A percentile compares a stretch with the other conserved stretches of the same genome.
These are phyloP conservation scores for Ogataea sp. DNA, from an alignment of 805 yeast genomes.

Conservation along the genomic window DNA sequence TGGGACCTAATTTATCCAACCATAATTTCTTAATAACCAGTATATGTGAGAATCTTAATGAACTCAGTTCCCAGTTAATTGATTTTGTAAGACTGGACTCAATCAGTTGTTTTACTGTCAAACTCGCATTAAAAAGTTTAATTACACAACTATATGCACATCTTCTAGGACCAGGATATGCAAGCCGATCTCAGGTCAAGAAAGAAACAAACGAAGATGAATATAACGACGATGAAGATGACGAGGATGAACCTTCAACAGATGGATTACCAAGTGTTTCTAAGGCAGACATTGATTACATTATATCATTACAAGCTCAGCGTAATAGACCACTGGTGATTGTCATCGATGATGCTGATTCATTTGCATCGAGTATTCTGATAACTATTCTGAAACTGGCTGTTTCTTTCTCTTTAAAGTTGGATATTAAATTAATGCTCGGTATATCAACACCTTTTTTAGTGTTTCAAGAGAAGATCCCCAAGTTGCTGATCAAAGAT, in stretches of 20 bases:
- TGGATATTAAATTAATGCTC: slow-evolving; percentile 16
- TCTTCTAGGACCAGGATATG: not conserved
- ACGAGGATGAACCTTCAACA: too few relatives aligned
- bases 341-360: slow-evolving; percentile 28
- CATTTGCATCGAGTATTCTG: slow-evolving; percentile 18
- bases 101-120: slow-evolving; percentile 28
- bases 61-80: slow-evolving; percentile 2
- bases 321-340: slow-evolving; percentile 13
- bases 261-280: not conserved
- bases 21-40: slow-evolving; percentile 27
- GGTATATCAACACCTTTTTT: slow-evolving; percentile 27
- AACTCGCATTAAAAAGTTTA: slow-evolving; percentile 27
- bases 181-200: not conserved
- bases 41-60: slow-evolving; percentile 12
- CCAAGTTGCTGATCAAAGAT: slow-evolving; percentile 14
- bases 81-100: slow-evolving; percentile 26
- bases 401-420: not conserved
- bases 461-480: slow-evolving; percentile 26
- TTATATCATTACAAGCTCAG: slow-evolving; percentile 10
- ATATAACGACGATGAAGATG: slow-evolving; percentile 4
- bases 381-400: slow-evolving; percentile 16
- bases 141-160: slow-evolving; percentile 16
- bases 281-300: slow-evolving; percentile 18
- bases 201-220: not conserved
- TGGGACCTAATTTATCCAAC: slow-evolving; percentile 37